A percentile compares a stretch with the other conserved stretches of the same genome.
Conservation (phyloP, 2,329 filamentous ascomycete genomes). For the Calonectria leucothoes region DNA sequence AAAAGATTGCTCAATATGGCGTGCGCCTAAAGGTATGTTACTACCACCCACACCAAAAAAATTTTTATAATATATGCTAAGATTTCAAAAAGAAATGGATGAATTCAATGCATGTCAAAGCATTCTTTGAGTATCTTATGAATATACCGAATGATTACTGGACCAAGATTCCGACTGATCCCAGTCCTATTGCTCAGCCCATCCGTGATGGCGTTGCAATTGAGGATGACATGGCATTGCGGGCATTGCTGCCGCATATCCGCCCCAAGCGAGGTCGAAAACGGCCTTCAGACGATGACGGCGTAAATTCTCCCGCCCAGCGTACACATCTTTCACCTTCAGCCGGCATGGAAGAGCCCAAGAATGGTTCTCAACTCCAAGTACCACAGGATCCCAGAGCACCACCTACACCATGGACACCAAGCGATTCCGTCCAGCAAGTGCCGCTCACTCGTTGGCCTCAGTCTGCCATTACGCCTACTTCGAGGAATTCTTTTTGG, state of each 20-base stretch:
- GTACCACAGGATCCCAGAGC: conserved; percentile 56
- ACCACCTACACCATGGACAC: conserved; percentile 50
- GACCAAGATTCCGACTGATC: conserved; percentile 75
- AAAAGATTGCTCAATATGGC: conserved; percentile 95
- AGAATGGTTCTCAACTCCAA: conserved; percentile 55
- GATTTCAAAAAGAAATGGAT: conserved; percentile 80
- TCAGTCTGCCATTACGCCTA: conserved; percentile 81
- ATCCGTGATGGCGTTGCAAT: conserved; percentile 84
- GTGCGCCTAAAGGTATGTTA: conserved; percentile 82
- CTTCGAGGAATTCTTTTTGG: conserved; percentile 65
- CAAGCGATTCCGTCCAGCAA: conserved; percentile 53
- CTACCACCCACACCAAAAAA: background rate
- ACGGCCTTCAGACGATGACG: conserved; percentile 72
- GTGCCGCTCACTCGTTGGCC: conserved; percentile 78
- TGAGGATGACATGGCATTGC: conserved; percentile 89
- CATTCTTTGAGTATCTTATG: conserved; percentile 92
- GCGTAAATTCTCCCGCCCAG: conserved; percentile 63
- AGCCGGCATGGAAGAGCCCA: conserved; percentile 53
- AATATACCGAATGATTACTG: conserved; percentile 84
- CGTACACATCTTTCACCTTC: conserved; percentile 70
- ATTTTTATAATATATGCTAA: conserved; percentile 15
- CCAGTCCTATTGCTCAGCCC: conserved; percentile 71
- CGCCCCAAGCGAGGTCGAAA: conserved; percentile 71
- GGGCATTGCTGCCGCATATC: conserved; percentile 84
- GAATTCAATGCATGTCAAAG: conserved; percentile 95